Evolutionary conservation across 2,329 filamentous ascomycete species (phyloP).

Genomic region (Diplocarpon mali): DNA sequence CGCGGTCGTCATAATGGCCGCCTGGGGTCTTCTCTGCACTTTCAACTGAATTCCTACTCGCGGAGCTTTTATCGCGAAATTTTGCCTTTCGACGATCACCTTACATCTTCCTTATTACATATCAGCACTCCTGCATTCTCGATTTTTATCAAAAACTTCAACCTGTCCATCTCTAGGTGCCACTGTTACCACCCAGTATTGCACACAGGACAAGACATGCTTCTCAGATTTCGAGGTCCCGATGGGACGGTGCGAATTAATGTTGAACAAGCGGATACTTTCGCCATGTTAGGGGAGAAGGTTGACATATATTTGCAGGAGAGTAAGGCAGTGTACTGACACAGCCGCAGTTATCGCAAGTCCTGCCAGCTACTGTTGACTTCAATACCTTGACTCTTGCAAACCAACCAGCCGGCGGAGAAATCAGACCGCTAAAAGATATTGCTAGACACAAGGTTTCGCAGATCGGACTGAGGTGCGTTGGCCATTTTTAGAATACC

Average conservation of each 20-base stretch:
- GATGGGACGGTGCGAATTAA: conserved; percentile 86
- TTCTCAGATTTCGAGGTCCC: conserved; percentile 50
- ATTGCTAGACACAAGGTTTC: conserved; percentile 44
- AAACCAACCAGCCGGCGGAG: conserved; percentile 46
- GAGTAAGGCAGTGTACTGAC: conserved; percentile 10
- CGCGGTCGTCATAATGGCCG: too few relatives aligned
- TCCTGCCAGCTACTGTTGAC: conserved; percentile 52
- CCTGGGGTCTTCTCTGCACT: too few relatives aligned
- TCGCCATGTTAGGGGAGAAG: conserved; percentile 48
- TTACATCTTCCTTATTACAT: too few relatives aligned
- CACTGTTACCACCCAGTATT: background rate
- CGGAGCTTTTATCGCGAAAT: too few relatives aligned
- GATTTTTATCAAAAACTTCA: background rate
- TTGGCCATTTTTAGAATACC: background rate
- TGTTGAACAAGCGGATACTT: conserved; percentile 63
- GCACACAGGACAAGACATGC: conserved; percentile 9
- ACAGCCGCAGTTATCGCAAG: conserved; percentile 38
- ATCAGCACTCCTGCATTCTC: background rate
- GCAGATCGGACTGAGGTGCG: conserved; percentile 49
- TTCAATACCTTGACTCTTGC: conserved; percentile 49
- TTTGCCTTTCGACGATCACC: too few relatives aligned
- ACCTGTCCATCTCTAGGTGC: background rate
- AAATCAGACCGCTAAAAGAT: conserved; percentile 47
- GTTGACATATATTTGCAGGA: conserved; percentile 27
- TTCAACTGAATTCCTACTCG: too few relatives aligned